Evolutionary conservation across 805 yeast species (phyloP).

Genomic region (Candida stauntonica): DNA sequence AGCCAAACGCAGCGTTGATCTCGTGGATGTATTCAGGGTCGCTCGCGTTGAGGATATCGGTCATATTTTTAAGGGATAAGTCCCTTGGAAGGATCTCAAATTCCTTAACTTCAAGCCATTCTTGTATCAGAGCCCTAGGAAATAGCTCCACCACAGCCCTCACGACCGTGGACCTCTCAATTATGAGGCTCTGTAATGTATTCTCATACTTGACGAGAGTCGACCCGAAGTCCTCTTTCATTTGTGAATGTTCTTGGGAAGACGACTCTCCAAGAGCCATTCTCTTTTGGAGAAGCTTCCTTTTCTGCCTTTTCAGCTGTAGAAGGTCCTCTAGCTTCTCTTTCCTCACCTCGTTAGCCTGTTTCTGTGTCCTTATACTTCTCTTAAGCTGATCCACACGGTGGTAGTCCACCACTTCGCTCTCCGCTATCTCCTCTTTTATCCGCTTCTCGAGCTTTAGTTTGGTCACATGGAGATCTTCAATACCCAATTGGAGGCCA

Average conservation of each 20-base stretch:
- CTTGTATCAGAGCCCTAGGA: conserved; percentile 27
- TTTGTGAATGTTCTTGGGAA: not conserved
- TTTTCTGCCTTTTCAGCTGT: conserved; percentile 8
- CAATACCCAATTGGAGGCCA: conserved; percentile 33
- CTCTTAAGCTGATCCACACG: conserved; percentile 6
- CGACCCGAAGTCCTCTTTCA: conserved; percentile 18
- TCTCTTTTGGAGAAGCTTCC: conserved; percentile 7
- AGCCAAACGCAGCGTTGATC: conserved; percentile 33
- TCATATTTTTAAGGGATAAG: conserved; percentile 14
- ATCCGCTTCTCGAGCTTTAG: conserved; percentile 13
- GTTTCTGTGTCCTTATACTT: conserved; percentile 6
- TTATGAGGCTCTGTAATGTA: conserved; percentile 15
- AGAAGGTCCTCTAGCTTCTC: conserved; percentile 14
- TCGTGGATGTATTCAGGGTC: conserved; percentile 20
- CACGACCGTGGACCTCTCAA: conserved; percentile 22
- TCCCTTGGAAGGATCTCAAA: conserved; percentile 26
- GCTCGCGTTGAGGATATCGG: conserved; percentile 11
- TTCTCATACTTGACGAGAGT: conserved; percentile 12
- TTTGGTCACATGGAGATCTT: conserved; percentile 29
- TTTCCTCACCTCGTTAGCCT: not conserved
- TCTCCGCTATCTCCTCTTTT: conserved; percentile 3
- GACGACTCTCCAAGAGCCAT: not conserved
- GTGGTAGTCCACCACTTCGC: conserved; percentile 2
- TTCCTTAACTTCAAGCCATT: conserved; percentile 20
- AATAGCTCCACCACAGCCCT: conserved; percentile 27